Conservation (phyloP, 2,329 filamentous ascomycete species). For the Teratosphaeria epicoccoides region DNA sequence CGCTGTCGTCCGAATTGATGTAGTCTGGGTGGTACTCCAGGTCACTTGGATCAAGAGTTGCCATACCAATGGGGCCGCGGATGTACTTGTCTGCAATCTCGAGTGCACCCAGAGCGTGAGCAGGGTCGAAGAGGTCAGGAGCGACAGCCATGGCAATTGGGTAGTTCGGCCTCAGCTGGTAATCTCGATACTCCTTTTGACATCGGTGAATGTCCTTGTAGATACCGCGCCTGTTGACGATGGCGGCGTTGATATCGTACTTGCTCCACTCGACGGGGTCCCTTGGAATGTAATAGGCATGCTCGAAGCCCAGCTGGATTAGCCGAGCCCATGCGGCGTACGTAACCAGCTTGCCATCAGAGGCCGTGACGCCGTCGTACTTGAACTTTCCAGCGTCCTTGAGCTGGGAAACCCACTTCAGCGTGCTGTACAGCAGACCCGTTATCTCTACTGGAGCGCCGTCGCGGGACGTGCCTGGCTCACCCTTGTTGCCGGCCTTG, state of each 20-base stretch:
- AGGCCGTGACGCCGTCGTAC: constrained; percentile 56
- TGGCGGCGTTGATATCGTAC: constrained; percentile 67
- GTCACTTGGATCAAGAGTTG: constrained; percentile 84
- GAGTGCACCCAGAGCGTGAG: constrained; percentile 69
- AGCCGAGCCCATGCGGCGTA: constrained; percentile 69
- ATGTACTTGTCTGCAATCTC: constrained; percentile 69
- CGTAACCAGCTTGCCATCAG: constrained; percentile 45
- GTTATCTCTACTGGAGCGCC: constrained; percentile 93
- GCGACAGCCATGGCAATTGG: constrained; percentile 92
- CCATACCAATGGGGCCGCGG: constrained; percentile 85
- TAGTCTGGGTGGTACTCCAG: constrained; percentile 93
- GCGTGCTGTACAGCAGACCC: constrained; percentile 79
- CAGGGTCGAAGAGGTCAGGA: constrained; percentile 69
- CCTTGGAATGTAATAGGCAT: constrained; percentile 76
- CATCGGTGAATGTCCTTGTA: constrained; percentile 96
- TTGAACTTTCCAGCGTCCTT: constrained; percentile 59
- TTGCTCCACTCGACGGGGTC: constrained; percentile 57
- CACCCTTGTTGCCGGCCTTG: constrained; percentile 79
- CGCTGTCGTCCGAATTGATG: constrained; percentile 85
- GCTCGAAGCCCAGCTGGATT: constrained; percentile 80
- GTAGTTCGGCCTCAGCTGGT: constrained; percentile 90
- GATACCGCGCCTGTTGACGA: constrained; percentile 86
- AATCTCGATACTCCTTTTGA: constrained; percentile 93
- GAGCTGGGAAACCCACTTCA: constrained; percentile 67
- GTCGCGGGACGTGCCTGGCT: constrained; percentile 93